Evolutionary conservation across 352 stramenopile species (phyloP).

Genomic region (Phytophthora sansomeana): DNA sequence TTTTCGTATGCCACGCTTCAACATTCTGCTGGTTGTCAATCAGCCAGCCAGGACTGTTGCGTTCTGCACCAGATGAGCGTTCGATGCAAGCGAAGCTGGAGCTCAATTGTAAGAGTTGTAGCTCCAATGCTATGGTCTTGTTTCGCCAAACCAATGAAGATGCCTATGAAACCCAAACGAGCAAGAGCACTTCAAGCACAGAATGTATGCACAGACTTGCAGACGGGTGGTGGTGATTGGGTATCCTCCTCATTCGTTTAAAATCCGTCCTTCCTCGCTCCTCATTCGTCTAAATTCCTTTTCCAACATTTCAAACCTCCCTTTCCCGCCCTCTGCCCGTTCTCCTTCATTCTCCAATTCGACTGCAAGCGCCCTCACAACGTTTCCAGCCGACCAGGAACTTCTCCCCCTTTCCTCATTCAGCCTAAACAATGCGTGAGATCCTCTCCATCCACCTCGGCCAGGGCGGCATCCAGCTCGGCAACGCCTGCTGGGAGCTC

Average conservation of each 20-base stretch:
- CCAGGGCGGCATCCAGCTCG: constrained; percentile 90
- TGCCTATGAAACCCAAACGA: too few relatives aligned
- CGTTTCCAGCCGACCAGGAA: constrained; percentile 36
- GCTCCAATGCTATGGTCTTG: too few relatives aligned
- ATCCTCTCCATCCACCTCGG: constrained; percentile 97
- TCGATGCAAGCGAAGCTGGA: too few relatives aligned
- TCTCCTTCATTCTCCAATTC: constrained; percentile 37
- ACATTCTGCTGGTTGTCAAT: too few relatives aligned
- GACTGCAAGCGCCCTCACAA: constrained; percentile 43
- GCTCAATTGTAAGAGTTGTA: too few relatives aligned
- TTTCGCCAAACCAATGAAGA: too few relatives aligned
- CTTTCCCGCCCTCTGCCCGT: constrained; percentile 34
- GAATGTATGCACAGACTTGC: too few relatives aligned
- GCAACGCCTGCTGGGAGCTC: constrained; percentile 95
- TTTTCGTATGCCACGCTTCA: too few relatives aligned
- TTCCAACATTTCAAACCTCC: constrained; percentile 31
- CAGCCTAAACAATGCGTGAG: constrained; percentile 79
- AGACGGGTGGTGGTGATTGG: constrained; percentile 3
- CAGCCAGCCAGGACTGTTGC: too few relatives aligned
- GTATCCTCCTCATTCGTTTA: constrained; percentile 7
- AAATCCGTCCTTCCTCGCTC: neutral
- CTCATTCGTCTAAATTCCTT: constrained; percentile 17
- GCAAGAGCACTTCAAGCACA: too few relatives aligned
- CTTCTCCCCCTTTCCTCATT: neutral
- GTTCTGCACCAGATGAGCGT: too few relatives aligned